These are phyloP conservation scores for Alternaria arbusti DNA, from an alignment of 2,329 filamentous ascomycete genomes.

Conservation along the genomic window DNA sequence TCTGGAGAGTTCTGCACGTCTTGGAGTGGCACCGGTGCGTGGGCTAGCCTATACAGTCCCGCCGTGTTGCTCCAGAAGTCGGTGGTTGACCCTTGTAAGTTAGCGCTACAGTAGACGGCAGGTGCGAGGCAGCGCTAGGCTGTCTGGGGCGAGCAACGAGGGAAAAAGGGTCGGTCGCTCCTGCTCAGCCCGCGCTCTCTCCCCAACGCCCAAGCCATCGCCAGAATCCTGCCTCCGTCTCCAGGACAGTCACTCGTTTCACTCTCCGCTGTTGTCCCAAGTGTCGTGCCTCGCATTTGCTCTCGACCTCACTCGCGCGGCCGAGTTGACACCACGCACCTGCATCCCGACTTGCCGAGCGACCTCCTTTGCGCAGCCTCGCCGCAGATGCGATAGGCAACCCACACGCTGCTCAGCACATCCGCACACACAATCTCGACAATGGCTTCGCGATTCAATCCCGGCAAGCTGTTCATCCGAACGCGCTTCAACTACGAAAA, in stretches of 20 bases:
- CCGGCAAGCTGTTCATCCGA: constrained; percentile 53
- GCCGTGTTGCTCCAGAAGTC: constrained; percentile 11
- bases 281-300: constrained; percentile 6
- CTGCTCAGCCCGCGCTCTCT: constrained; percentile 19
- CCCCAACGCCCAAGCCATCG: constrained; percentile 18
- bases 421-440: constrained; percentile 16
- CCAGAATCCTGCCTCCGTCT: constrained; percentile 19
- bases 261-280: constrained; percentile 21
- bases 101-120: constrained; percentile 12
- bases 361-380: constrained; percentile 8
- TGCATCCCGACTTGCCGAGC: not conserved
- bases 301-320: constrained; percentile 16
- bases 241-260: constrained; percentile 40
- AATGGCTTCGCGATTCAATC: constrained; percentile 52
- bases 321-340: constrained; percentile 12
- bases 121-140: constrained; percentile 16
- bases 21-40: not conserved
- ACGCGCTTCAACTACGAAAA: constrained; percentile 56
- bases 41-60: constrained; percentile 15
- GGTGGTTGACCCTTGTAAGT: constrained; percentile 10
- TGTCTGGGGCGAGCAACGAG: constrained; percentile 14
- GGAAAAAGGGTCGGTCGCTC: constrained; percentile 23
- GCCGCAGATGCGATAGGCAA: constrained; percentile 44
- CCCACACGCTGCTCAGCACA: constrained; percentile 22
- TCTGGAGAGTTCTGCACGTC: constrained; percentile 3